A percentile compares a stretch with the other conserved stretches of the same genome.
phyloP scores from a whole-genome alignment of 1,284 basidiomycete species.

The Rhodotorula glutinis region DNA sequence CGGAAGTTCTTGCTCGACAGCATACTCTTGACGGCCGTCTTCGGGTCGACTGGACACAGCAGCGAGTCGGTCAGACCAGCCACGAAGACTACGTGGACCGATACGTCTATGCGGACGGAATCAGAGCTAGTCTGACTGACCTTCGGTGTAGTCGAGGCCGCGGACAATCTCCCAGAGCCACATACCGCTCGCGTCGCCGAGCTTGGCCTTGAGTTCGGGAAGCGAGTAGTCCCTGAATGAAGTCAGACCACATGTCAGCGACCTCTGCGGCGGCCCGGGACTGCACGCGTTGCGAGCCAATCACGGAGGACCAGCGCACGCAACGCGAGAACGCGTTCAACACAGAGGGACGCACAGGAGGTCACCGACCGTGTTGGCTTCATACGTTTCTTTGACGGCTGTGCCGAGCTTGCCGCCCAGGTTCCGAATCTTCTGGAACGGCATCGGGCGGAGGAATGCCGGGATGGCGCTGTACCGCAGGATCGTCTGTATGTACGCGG shows the following conservation, averaged over 20 bases:
- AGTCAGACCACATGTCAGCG: not conserved
- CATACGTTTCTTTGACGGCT: constrained; percentile 80
- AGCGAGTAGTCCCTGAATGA: constrained; percentile 49
- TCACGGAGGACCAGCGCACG: not conserved
- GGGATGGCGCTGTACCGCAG: constrained; percentile 77
- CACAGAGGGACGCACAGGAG: constrained; percentile 60
- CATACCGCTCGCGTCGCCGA: constrained; percentile 70
- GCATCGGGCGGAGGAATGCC: constrained; percentile 71
- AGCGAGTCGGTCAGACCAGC: not conserved
- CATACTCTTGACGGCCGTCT: constrained; percentile 83
- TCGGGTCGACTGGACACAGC: constrained; percentile 68
- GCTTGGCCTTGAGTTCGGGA: constrained; percentile 78
- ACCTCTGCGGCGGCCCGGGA: no score
- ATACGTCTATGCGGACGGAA: not conserved
- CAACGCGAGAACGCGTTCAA: not conserved
- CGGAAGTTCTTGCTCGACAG: constrained; percentile 86
- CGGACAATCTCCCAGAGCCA: constrained; percentile 82
- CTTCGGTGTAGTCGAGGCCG: constrained; percentile 89
- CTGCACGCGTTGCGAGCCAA: no score
- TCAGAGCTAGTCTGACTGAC: constrained; percentile 50
- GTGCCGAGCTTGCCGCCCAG: constrained; percentile 92
- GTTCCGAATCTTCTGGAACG: constrained; percentile 93
- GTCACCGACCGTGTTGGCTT: constrained; percentile 82
- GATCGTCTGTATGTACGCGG: constrained; percentile 62
- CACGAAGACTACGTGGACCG: not conserved